Base-by-base conservation (phyloP, 495 filamentous ascomycete genomes). In the Neurospora sp. region DNA sequence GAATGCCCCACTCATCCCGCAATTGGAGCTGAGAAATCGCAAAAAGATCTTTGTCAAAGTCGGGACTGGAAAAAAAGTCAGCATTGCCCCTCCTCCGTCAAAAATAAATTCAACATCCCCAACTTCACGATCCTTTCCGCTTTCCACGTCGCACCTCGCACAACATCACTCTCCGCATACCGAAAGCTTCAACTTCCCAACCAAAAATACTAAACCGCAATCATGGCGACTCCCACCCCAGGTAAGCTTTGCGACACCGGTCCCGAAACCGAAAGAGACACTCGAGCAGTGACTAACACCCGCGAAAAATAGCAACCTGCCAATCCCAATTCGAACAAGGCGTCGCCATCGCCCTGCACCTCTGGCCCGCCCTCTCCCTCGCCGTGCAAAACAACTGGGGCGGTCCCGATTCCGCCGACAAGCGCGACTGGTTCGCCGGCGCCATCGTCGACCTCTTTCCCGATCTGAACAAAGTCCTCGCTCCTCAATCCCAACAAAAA, bases 351-450 rank as follows among this genome's bases (percentile, higher is more conserved):
- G 82, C 89, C 28, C 87, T 97, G 66, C 87, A 93, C 87, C 85
- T 88, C 79, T 99, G 96, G 96, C 89, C 90, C 5, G 90, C 92
- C 6, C 90, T 99, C 48, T 91, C 89, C 39, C 90, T 97, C 72
- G 94, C 96, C 69, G 92, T 97, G n/a, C 87, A 90, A 77, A 92
- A 92, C 77, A 85, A 89, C 79, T 97, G 93, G 92, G 96, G 96
- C 79, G 96, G 96, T 1, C 87, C 92, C n/a, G 90, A 93, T 73
- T 91, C 89, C 38, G 77, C 83, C 70, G 93, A 95, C 82, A 98
- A 98, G 83, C 92, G 94, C 72, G 96, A 96, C 86, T 98, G 95
- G 95, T 92, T 99, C 77, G 94, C 92, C 70, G 94, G 94, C 78
- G 90, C 91, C 19, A 87, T 98, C 77, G 92, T 92, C 73, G 94